Evolutionary conservation across 2,329 filamentous ascomycete genomes (phyloP).

Genomic region (Exophiala phaeomuriformis): DNA sequence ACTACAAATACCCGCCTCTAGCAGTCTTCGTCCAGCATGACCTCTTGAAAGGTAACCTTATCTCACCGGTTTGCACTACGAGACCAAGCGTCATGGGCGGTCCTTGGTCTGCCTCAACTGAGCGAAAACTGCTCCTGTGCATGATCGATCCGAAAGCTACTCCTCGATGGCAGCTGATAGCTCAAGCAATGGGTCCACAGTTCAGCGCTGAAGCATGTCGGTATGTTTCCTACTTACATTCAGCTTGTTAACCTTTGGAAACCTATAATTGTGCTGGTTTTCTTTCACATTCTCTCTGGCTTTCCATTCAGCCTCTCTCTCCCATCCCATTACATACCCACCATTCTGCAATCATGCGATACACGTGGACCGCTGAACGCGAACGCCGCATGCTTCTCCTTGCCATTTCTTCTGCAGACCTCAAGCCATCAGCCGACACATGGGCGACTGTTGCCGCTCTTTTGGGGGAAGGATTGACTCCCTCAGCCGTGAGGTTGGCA

Average conservation of each 20-base stretch:
- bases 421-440: conserved; percentile 20
- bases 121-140: conserved; percentile 20
- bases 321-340: not conserved
- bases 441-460: conserved; percentile 25
- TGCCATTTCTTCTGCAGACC: conserved; percentile 17
- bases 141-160: conserved; percentile 20
- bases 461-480: conserved; percentile 21
- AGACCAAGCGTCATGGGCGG: not conserved
- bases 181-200: conserved; percentile 14
- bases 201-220: conserved; percentile 22
- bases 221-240: conserved; percentile 9
- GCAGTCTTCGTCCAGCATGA: not conserved
- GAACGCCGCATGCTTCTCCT: conserved; percentile 21
- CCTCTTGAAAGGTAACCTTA: no score
- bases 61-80: no score
- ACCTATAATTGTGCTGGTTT: conserved; percentile 6
- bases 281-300: not conserved
- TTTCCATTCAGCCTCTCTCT: conserved; percentile 6
- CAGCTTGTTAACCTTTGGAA: not conserved
- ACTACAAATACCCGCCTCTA: conserved; percentile 1
- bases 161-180: conserved; percentile 17
- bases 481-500: conserved; percentile 23
- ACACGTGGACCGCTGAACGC: conserved; percentile 19
- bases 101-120: conserved; percentile 17
- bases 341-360: conserved; percentile 13